Base-by-base conservation (phyloP, 129 eudicot species). In the Lactuca sativa region DNA sequence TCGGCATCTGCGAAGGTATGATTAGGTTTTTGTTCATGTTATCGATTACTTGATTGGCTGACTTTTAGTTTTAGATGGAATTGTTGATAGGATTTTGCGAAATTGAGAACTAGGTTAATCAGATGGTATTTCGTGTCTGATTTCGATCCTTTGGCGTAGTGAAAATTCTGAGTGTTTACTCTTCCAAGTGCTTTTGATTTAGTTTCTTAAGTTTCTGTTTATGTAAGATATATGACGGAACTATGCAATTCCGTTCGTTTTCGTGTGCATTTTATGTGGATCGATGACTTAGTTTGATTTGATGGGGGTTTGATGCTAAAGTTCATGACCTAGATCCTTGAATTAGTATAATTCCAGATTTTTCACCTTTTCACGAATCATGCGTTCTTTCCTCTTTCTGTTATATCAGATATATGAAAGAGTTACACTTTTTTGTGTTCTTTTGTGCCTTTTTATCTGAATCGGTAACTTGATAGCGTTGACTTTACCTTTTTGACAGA, bases 1-100 rank as follows among this genome's bases (percentile, higher is more conserved):
- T 77, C 70, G 71, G 58, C 69, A 64, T 68, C 13, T 63, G 51
- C 16, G 40, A 43, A 67, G 75, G 75, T 61, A 76, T 54, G 55
- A 31, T 76, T 41, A 4, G 56, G 5, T 65, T 25, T 65, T 25
- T 16, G 4, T 56, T 74, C 30, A 47, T 66, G 52, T 47, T 32
- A 56, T 36, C 34, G 56, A 67, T 75, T 67, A 18, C 47, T 51
- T 34, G 34, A 53, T 67, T 53, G 15, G 59, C 48, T 49, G 59
- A 34, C 21, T 74, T 66, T 54, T 58, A 51, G 53, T 41, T 75
- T 58, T 49, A 8, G 14, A 44, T 41, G 38, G 21, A 75, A 49
- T 75, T 67, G 10, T 67, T 18, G 5, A 37, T 63, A 5, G 14
- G 34, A 16, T 48, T 52, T 62, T 37, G 12, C 38, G 33, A 48